Evolutionary conservation across 257 asterid genomes (phyloP), one percentile per base, ranked within the genome.

Genomic region (Nicotiana otophora): DNA sequence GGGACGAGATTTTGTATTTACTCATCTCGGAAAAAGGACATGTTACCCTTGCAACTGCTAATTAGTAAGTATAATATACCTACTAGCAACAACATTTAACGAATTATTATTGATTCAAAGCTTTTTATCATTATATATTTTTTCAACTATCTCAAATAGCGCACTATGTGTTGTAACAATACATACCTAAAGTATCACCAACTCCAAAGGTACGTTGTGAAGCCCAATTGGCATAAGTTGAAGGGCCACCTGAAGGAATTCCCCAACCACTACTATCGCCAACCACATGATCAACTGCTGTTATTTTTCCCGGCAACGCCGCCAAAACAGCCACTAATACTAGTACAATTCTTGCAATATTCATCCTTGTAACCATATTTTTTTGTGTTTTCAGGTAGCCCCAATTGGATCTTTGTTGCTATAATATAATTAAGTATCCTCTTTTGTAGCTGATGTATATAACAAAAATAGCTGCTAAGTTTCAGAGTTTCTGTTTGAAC

Each of bases 131-230:
- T 1, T 15, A 54, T 42, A 0, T 1, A 11, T 8, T 23, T 55
- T 15, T 55, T 55, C 8, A 17, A 4, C 10, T 55, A 15, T 55
- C 20, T 55, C 62, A 55, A 57, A n/a, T n/a, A 28, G 1, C 16
- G 7, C n/a, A 10, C n/a, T 5, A 53, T 2, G 61, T 33, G 1
- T 4, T 2, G 5, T 12, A 78, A 42, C 0, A 42, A 15, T 20
- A 62, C 34, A 74, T 82, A 85, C 88, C 88, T 54, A 85, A 75
- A 53, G 3, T 39, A 79, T 85, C 88, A 46, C 84, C 84, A 19
- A 78, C 78, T 31, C 48, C 48, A 34, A 85, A 82, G 64, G 64
- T 62, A 28, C 42, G 57, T 11, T 7, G 17, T 76, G 88, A 75
- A 17, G 88, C 84, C 88, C 88, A 85, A 12, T 63, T 10, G 1